phyloP scores from a whole-genome alignment of 371 early-diverging fungal species.

The Batrachochytrium dendrobatidis region DNA sequence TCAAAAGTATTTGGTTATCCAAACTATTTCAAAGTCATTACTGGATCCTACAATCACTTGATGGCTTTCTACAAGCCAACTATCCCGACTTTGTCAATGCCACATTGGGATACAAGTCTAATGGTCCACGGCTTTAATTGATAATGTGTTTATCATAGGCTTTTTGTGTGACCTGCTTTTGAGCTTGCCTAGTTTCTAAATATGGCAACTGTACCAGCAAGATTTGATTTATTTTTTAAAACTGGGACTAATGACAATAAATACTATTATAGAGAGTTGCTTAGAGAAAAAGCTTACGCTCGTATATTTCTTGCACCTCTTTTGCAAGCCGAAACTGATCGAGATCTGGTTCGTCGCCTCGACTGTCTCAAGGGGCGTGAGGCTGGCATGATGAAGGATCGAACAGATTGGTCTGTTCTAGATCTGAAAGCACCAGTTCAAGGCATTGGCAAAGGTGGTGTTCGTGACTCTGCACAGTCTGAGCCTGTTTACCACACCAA shows the following conservation, averaged over 20 bases:
- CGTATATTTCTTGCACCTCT: conserved; percentile 72
- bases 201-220: too few relatives aligned
- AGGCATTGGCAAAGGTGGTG: conserved; percentile 35
- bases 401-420: conserved; percentile 54
- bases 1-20: conserved; percentile 1
- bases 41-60: background rate
- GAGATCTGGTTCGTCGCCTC: conserved; percentile 82
- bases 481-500: conserved; percentile 81
- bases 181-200: too few relatives aligned
- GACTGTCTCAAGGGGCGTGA: conserved; percentile 70
- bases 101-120: too few relatives aligned
- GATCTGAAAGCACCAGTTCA: conserved; percentile 39
- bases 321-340: conserved; percentile 89
- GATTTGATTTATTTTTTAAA: too few relatives aligned
- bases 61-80: too few relatives aligned
- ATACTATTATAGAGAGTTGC: conserved; percentile 80
- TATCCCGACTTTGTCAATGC: background rate
- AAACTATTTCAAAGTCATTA: background rate
- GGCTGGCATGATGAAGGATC: conserved; percentile 77
- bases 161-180: too few relatives aligned
- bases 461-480: conserved; percentile 20
- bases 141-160: too few relatives aligned
- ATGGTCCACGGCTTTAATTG: too few relatives aligned
- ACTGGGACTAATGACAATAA: too few relatives aligned
- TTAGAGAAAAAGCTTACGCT: conserved; percentile 89